Conservation (phyloP, 129 eudicot genomes). For the Gnaphalium uliginosum region DNA sequence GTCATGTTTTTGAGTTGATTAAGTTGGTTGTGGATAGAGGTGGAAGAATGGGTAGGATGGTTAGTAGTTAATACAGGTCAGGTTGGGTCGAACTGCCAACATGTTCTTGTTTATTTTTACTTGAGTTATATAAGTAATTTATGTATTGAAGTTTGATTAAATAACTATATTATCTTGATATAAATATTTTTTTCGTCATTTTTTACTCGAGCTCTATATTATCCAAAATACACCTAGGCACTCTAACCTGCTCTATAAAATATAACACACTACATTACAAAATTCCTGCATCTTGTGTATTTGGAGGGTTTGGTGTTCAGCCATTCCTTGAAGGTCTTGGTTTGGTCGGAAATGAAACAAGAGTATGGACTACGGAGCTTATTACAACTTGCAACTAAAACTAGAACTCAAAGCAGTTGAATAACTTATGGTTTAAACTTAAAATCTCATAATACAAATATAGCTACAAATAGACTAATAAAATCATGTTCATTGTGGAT, state of each 20-base stretch:
- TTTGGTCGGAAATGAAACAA: neutral
- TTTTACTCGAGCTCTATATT: too few relatives aligned
- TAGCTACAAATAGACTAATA: neutral
- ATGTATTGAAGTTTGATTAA: neutral
- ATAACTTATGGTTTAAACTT: neutral
- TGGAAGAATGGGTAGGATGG: neutral
- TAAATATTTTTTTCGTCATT: neutral
- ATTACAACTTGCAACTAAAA: neutral
- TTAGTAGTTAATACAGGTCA: neutral
- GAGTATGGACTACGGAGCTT: neutral
- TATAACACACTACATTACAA: too few relatives aligned
- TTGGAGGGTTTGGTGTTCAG: neutral
- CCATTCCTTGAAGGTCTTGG: neutral
- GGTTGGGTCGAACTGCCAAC: neutral
- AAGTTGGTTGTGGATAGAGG: neutral
- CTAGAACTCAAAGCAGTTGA: neutral
- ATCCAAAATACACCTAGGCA: too few relatives aligned
- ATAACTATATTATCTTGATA: neutral
- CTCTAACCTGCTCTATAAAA: too few relatives aligned
- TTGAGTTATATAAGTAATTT: neutral
- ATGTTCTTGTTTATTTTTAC: neutral
- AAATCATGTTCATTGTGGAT: neutral
- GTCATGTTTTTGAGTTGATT: slow-evolving; percentile 15
- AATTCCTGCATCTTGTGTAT: neutral
- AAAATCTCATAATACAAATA: neutral